Evolutionary conservation across 805 yeast species (phyloP).

Genomic region (Candida yuanshanica): DNA sequence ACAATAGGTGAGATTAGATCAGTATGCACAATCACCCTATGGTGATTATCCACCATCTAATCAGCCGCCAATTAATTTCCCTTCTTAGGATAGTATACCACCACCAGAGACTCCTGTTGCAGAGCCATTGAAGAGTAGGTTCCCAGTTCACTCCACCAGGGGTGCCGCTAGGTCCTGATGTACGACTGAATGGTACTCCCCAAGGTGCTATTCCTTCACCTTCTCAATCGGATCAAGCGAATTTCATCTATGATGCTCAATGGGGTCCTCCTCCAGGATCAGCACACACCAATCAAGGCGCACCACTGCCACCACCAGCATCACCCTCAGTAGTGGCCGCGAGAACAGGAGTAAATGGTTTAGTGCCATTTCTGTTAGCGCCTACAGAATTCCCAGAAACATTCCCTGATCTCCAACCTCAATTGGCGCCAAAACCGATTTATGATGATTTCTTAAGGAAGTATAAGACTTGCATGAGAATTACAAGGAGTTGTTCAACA

Average conservation of each 20-base stretch:
- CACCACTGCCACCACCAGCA: background rate
- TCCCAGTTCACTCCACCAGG: background rate
- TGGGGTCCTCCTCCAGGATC: background rate
- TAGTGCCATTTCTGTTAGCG: too few relatives aligned
- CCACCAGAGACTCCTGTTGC: background rate
- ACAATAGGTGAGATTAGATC: background rate
- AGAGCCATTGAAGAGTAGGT: background rate
- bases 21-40: background rate
- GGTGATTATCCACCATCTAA: background rate
- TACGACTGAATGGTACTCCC: background rate
- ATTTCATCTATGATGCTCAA: background rate
- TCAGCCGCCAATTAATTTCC: background rate
- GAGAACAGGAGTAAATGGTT: too few relatives aligned
- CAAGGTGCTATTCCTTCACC: background rate
- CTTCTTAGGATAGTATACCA: background rate
- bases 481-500: background rate
- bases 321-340: background rate
- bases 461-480: background rate
- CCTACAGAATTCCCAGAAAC: background rate
- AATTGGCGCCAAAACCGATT: background rate
- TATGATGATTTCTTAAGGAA: background rate
- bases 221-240: background rate
- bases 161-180: background rate
- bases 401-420: constrained; percentile 2
- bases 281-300: background rate